Conservation (phyloP, 2,329 filamentous ascomycete species). For the Fusarium penzigii region DNA sequence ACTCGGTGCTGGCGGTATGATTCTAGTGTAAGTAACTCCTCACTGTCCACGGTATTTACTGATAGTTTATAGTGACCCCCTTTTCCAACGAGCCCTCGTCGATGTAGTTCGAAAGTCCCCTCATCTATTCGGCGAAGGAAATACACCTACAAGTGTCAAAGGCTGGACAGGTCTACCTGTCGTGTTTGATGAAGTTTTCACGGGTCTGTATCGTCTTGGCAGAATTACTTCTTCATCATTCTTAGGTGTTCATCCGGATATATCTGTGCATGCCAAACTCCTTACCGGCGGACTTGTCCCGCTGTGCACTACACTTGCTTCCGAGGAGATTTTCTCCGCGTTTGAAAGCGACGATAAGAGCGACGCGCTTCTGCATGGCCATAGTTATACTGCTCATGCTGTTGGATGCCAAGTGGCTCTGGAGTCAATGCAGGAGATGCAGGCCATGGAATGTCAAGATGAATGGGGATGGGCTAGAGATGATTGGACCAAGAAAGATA, state of each 20-base stretch:
- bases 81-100: conserved; percentile 75
- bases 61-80: conserved; percentile 62
- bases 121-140: conserved; percentile 49
- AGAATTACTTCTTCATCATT: conserved; percentile 70
- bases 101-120: conserved; percentile 63
- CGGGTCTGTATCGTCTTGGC: conserved; percentile 79
- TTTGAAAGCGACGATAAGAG: conserved; percentile 74
- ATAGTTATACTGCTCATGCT: conserved; percentile 84
- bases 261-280: conserved; percentile 80
- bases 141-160: conserved; percentile 18
- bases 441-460: conserved; percentile 54
- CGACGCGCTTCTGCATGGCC: conserved; percentile 78
- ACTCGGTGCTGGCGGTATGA: conserved; percentile 81
- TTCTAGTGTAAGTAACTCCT: conserved; percentile 62
- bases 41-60: conserved; percentile 1
- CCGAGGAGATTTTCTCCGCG: conserved; percentile 69
- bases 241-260: conserved; percentile 68
- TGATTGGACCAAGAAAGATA: conserved; percentile 9
- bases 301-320: conserved; percentile 74
- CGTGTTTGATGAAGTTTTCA: conserved; percentile 87
- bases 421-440: conserved; percentile 63
- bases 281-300: conserved; percentile 80
- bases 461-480: conserved; percentile 49
- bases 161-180: conserved; percentile 75
- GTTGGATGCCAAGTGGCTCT: conserved; percentile 78